Conservation (phyloP, 352 stramenopile species). For the Detonula confervacea region DNA sequence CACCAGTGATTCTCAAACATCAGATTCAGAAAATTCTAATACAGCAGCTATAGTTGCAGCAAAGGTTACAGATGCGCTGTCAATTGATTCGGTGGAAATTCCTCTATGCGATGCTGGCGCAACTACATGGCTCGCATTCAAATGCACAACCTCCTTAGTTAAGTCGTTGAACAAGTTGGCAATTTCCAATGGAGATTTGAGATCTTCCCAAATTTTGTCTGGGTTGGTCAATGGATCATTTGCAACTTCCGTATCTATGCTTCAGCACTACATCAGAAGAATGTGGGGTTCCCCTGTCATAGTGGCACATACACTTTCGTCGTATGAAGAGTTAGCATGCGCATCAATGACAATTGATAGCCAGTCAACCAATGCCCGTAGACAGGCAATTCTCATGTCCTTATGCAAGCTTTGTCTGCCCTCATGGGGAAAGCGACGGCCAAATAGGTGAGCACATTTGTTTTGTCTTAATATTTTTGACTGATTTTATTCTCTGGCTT, state of each 20-base stretch:
- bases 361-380: conserved; percentile 51
- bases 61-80: conserved; percentile 48
- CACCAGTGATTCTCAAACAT: conserved; percentile 7
- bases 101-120: conserved; percentile 53
- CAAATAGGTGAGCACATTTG: conserved; percentile 42
- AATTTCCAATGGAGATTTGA: conserved; percentile 7
- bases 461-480: too few relatives aligned
- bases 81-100: conserved; percentile 41
- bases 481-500: neutral
- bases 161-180: conserved; percentile 50
- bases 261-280: conserved; percentile 85
- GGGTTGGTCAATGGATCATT: conserved; percentile 66
- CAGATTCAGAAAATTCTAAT: conserved; percentile 36
- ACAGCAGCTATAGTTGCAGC: conserved; percentile 39
- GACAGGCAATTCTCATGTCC: conserved; percentile 76
- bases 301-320: conserved; percentile 62
- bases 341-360: conserved; percentile 59
- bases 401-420: conserved; percentile 85
- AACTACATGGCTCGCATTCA: conserved; percentile 69
- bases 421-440: conserved; percentile 75
- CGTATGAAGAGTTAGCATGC: conserved; percentile 73
- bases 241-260: conserved; percentile 71
- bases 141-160: conserved; percentile 53
- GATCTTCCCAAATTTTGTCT: conserved; percentile 27
- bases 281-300: conserved; percentile 74